Conservation (phyloP, 2,329 filamentous ascomycete species). For the Diatrype stigma region DNA sequence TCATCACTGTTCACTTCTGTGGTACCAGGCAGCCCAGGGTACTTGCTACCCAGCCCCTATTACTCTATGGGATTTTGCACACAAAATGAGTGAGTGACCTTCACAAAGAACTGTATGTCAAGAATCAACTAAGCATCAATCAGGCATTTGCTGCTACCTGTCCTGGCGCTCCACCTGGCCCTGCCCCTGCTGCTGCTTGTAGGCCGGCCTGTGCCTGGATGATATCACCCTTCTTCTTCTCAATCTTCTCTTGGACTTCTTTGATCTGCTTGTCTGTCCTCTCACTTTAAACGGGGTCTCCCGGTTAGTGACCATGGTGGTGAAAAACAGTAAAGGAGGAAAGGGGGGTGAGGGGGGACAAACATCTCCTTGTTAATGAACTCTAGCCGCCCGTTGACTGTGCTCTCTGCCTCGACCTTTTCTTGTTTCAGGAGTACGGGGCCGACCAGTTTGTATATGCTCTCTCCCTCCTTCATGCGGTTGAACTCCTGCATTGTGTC, state of each 20-base stretch:
- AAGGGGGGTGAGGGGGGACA: not conserved
- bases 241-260: slow-evolving; percentile 51
- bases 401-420: slow-evolving; percentile 81
- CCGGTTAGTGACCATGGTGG: not conserved
- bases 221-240: slow-evolving; percentile 57
- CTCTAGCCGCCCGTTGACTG: slow-evolving; percentile 84
- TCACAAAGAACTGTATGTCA: not conserved
- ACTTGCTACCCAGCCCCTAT: too few species aligned
- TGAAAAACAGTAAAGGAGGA: not conserved
- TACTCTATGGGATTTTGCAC: too few species aligned
- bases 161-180: slow-evolving; percentile 25
- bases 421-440: slow-evolving; percentile 95
- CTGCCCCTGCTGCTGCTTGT: slow-evolving; percentile 35
- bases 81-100: too few species aligned
- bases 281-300: slow-evolving; percentile 13
- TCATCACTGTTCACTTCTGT: too few species aligned
- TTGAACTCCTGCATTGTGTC: slow-evolving; percentile 66
- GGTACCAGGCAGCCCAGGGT: too few species aligned
- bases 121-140: not conserved
- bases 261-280: slow-evolving; percentile 47
- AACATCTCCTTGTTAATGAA: slow-evolving; percentile 95
- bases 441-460: slow-evolving; percentile 93
- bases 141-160: slow-evolving; percentile 24
- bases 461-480: slow-evolving; percentile 72
- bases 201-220: slow-evolving; percentile 51